Base-by-base conservation (phyloP, 225 moss, liverwort and hornwort genomes). In the Physcomitrellopsis africana region DNA sequence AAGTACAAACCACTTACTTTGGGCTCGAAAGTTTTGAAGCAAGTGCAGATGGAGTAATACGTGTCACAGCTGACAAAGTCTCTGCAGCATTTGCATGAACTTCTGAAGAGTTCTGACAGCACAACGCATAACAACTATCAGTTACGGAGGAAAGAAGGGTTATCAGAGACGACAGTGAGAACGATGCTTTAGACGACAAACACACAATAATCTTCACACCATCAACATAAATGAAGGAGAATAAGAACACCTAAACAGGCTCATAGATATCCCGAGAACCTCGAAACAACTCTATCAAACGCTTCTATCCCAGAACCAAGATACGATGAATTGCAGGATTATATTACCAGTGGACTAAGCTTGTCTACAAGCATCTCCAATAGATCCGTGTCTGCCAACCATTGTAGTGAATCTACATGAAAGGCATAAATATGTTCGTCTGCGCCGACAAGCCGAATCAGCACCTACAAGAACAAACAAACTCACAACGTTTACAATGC, bases 351-450 rank as follows among this genome's bases (percentile, higher is more conserved):
- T 8, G 93, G 93, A 76, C 95, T 95, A 49, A 99, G 93, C 75
- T 95, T 99, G 77, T 93, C 97, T 72, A 99, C 97, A 78, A 99
- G 97, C 94, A 93, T 90, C 87, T 99, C 97, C 64, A 99, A 81
- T 10, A 99, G 83, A 80, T 99, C 92, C 32, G 97, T 99, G 48
- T 99, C 97, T 16, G 97, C 97, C 82, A 99, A 80, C 97, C 97
- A 99, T 80, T 99, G 97, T 51, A 99, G 81, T 24, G 91, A 86
- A 85, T 93, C 92, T 70, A 82, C 93, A 80, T 94, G 93, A 66
- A 90, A 94, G 11, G 95, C 85, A 83, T 87, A 92, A 29, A 99
- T 93, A 72, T 95, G 97, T 83, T 95, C 95, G 86, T 99, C 97
- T 53, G 86, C 95, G 63, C 95, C 95, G 72, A 99, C 97, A 83